Evolutionary conservation across 176 grass and related monocot genomes (phyloP), one percentile per base, ranked within the genome.

Genomic region (Triticum aestivum): DNA sequence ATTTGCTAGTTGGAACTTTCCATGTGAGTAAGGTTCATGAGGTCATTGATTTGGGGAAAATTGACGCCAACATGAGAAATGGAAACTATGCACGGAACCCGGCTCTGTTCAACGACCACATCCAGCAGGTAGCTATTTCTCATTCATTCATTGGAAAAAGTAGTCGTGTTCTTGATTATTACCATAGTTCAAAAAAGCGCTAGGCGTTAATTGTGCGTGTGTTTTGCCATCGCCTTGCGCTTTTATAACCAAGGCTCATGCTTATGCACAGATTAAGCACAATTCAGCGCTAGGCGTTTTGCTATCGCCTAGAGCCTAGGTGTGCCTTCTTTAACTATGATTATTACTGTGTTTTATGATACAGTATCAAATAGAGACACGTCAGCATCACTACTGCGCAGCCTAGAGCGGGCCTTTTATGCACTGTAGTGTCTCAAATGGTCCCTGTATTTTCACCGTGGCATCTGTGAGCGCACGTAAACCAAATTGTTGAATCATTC

Each of bases 31-130:
- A 92, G 75, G 79, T 73, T 79, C 83, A 84, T 24, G 69, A 73
- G 39, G 83, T 87, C 37, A 92, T 96, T 82, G 77, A 92, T 84
- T 90, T 96, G 82, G 89, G 65, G 75, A 88, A 73, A 77, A 91
- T 99, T 32, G 90, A 96, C 72, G 49, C 89, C 56, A 96, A 89
- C 85, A 91, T 96, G 90, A 96, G 82, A 85, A 93, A 83, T 75
- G 92, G 94, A 38, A 91, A 89, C 61, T 99, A 99, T 81, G 92
- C 85, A 29, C 85, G 62, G 42, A 70, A 84, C 13, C 94, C 92
- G 86, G 64, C 67, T 47, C 69, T 85, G 61, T 94, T 99, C 69
- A 78, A 89, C 74, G 79, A 82, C 38, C 92, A 99, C 93, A 92
- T 96, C 62, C 89, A 92, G 54, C 79, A 93, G 93, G 94, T 99